Percentiles rank a stretch among this genome's conserved stretches.
Conservation (phyloP, 148 eudicot genomes). For the Persicaria tinctoria region DNA sequence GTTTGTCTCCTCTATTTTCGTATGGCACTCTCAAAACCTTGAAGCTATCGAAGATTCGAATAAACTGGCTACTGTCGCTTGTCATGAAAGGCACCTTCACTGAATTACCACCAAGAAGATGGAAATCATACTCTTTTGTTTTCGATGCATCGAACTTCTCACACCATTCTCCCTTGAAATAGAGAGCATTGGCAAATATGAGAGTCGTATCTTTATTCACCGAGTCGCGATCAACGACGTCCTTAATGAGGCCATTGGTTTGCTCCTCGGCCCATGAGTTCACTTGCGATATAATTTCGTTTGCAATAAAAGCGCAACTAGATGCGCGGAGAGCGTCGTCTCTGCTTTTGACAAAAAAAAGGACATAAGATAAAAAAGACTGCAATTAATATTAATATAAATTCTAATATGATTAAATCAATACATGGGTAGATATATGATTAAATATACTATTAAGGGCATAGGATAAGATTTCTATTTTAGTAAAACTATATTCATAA, state of each 20-base stretch:
- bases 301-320: too few relatives aligned
- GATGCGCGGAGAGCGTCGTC: too few relatives aligned
- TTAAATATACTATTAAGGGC: too few relatives aligned
- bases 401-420: too few relatives aligned
- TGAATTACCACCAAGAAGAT: conserved; percentile 30
- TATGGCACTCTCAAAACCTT: conserved; percentile 11
- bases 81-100: conserved; percentile 7
- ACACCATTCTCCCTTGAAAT: conserved; percentile 77
- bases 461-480: too few relatives aligned
- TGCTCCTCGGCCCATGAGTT: conserved; percentile 74
- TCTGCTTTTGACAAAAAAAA: too few relatives aligned
- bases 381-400: too few relatives aligned
- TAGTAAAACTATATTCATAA: too few relatives aligned
- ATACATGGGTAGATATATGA: too few relatives aligned
- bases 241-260: conserved; percentile 68
- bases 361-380: too few relatives aligned
- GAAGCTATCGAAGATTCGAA: not conserved
- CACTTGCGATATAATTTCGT: conserved; percentile 41
- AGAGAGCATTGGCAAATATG: conserved; percentile 68
- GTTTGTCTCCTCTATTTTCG: too few relatives aligned
- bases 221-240: conserved; percentile 57
- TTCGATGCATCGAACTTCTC: conserved; percentile 47
- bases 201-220: conserved; percentile 50
- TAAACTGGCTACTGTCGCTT: too few relatives aligned
- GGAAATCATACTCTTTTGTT: conserved; percentile 52